Base-by-base conservation (phyloP, 768 basidiomycete genomes). In the Russula lepida region DNA sequence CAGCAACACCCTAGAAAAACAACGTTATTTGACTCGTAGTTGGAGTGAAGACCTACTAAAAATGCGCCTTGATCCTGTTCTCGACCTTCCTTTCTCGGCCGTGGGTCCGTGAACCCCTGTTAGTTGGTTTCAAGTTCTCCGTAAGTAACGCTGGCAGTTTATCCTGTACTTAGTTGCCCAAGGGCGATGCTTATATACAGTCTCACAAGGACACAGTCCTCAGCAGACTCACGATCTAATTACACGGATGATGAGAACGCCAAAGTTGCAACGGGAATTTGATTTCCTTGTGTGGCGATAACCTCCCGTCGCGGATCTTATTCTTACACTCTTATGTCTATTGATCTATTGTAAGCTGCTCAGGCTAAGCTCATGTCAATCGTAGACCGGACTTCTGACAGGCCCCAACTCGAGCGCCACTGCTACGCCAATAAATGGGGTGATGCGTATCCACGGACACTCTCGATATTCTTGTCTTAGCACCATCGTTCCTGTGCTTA, bases 321-420 rank as follows among this genome's bases (percentile, higher is more conserved):
- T 49, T 30, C 41, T 19, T 35, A 50, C 43, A 13, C 39, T 37
- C 39, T 55, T 30, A 51, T 43, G 39, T 61, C 37, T 25, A 62
- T 44, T n/a, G n/a, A 47, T 61, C 37, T 25, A 62, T 44, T n/a
- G n/a, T 44, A 44, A 44, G n/a, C n/a, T 44, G n/a, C n/a, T 44
- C 43, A 23, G 12, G 43, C n/a, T 43, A 44, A 39, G 33, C 37
- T 51, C 21, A 21, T 46, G 60, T 62, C 60, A 60, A 54, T 56
- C 55, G 23, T 19, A 27, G 37, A 17, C 28, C n/a, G 4, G 37
- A 47, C 43, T 49, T 47, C n/a, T 56, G 55, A 52, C 55, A 62
- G 55, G 49, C 32, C 50, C 25, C 33, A 46, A 21, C 6, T 30
- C 13, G 48, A 44, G 41, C 41, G 43, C 41, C 48, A 50, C 47